Percentiles rank a stretch among this genome's conserved stretches.
These are phyloP conservation scores for Penicillium rolfsii DNA, from an alignment of 2,329 filamentous ascomycete species.

Conservation along the genomic window DNA sequence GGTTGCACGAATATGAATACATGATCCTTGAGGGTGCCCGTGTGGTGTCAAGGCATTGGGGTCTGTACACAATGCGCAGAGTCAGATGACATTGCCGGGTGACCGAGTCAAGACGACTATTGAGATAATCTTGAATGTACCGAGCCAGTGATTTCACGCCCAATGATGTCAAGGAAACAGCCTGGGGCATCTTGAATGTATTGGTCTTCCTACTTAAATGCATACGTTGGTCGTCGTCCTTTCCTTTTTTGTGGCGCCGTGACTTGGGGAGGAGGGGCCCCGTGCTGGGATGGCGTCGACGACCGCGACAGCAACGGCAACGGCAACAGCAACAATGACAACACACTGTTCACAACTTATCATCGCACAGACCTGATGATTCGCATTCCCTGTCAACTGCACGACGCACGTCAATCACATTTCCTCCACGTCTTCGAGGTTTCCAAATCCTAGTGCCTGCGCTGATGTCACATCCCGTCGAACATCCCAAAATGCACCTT, in stretches of 20 bases:
- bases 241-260: background rate
- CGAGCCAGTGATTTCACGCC: background rate
- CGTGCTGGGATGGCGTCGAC: background rate
- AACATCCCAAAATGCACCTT: background rate
- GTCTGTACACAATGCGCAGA: background rate
- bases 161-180: background rate
- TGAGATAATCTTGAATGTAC: background rate
- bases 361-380: background rate
- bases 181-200: background rate
- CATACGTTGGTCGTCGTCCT: background rate
- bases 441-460: background rate
- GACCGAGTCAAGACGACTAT: background rate
- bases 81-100: background rate
- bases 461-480: slow-evolving; percentile 3
- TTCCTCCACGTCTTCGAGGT: background rate
- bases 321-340: background rate
- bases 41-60: background rate
- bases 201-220: background rate
- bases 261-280: background rate
- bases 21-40: background rate
- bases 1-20: background rate
- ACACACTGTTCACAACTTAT: background rate
- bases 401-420: background rate
- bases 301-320: background rate
- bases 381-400: background rate